phyloP scores from a whole-genome alignment of 75 land plant genomes.

The Picea sitchensis region DNA sequence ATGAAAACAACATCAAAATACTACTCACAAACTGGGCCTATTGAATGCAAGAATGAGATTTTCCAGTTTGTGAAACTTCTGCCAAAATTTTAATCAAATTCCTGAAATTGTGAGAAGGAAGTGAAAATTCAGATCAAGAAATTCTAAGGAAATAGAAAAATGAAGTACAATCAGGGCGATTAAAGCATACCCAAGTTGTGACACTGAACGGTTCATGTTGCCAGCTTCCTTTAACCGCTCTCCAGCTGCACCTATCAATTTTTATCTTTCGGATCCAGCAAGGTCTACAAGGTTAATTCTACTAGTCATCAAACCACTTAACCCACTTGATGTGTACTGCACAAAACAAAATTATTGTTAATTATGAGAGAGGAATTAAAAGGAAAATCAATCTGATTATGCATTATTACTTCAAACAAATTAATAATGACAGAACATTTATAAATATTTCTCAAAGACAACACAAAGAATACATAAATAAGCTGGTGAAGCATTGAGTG shows the following conservation, averaged over 20 bases:
- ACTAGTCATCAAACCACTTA: constrained; percentile 74
- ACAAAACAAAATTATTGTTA: constrained; percentile 1
- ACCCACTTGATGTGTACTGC: constrained; percentile 72
- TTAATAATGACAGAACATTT: too few relatives aligned
- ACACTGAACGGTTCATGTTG: constrained; percentile 87
- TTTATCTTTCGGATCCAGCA: constrained; percentile 95
- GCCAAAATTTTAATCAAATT: constrained; percentile 61
- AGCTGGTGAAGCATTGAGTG: too few relatives aligned
- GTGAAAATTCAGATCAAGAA: neutral
- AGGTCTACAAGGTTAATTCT: constrained; percentile 93
- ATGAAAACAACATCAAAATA: too few relatives aligned
- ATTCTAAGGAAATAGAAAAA: neutral
- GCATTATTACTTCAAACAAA: neutral
- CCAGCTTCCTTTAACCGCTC: constrained; percentile 92
- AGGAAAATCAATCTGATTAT: neutral
- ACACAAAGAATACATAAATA: too few relatives aligned
- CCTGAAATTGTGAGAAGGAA: constrained; percentile 28
- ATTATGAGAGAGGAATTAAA: neutral
- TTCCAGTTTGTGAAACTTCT: constrained; percentile 21
- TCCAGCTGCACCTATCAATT: constrained; percentile 87
- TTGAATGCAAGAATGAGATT: constrained; percentile 12
- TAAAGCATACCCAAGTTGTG: constrained; percentile 88
- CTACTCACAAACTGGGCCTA: too few relatives aligned
- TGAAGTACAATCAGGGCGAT: neutral
- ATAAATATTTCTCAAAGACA: too few relatives aligned